phyloP scores from a whole-genome alignment of 2,329 filamentous ascomycete genomes.

The Aspergillus fischeri region DNA sequence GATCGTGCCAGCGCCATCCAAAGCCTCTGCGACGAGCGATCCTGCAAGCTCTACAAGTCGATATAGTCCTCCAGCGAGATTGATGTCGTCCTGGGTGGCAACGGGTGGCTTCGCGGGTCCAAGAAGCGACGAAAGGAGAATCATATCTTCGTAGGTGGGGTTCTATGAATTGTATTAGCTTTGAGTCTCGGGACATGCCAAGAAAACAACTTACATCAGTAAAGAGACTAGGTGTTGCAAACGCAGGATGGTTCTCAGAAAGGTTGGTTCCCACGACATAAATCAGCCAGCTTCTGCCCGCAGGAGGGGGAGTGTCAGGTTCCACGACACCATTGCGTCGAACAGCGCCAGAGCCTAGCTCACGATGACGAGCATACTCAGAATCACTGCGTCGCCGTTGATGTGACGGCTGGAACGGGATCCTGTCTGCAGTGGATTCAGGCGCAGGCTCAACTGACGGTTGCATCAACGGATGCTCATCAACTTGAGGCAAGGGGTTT shows the following conservation, averaged over 20 bases:
- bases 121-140: conserved; percentile 62
- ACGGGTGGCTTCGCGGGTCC: conserved; percentile 67
- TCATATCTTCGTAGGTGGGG: conserved; percentile 69
- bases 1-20: conserved; percentile 35
- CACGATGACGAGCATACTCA: conserved; percentile 52
- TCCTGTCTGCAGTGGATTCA: conserved; percentile 32
- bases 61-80: conserved; percentile 59
- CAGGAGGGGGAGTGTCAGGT: conserved; percentile 49
- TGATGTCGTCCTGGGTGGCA: conserved; percentile 61
- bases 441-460: conserved; percentile 34
- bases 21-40: conserved; percentile 46
- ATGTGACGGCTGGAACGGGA: conserved; percentile 41
- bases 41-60: conserved; percentile 44
- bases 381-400: conserved; percentile 57
- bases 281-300: conserved; percentile 65
- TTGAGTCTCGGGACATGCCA: neutral
- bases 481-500: conserved; percentile 34
- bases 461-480: conserved; percentile 35
- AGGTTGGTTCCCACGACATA: conserved; percentile 68
- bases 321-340: conserved; percentile 63
- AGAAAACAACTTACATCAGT: conserved; percentile 53
- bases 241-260: conserved; percentile 65
- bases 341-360: conserved; percentile 58
- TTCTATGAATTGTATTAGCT: conserved; percentile 35
- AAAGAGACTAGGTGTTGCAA: conserved; percentile 66